Base-by-base conservation (phyloP, 345 rosid species). In the Salix purpurea region DNA sequence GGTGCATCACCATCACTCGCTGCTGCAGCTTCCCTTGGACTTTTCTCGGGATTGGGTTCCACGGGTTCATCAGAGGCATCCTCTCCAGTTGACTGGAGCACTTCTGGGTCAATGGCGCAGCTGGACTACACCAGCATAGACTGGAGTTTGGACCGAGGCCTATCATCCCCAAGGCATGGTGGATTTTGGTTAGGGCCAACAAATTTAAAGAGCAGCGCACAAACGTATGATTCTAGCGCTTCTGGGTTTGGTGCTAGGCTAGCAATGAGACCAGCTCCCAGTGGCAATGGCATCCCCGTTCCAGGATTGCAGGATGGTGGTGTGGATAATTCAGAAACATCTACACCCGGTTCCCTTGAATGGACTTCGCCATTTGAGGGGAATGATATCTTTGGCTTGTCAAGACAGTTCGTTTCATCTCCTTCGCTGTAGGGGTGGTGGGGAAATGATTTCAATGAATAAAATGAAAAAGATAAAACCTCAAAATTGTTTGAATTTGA, bases 341-440 rank as follows among this genome's bases (percentile, higher is more conserved):
- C 88, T 32, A 71, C 88, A 10, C 79, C 87, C 2, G 84, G 84
- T 28, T 83, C 91, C 10, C 88, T 78, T 18, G 98, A 92, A 26
- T 94, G 98, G 98, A 89, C 91, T 6, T 94, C 98, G 4, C 98
- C 98, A 7, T 94, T 94, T 77, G 97, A 88, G 83, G 98, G 91
- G 82, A 86, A 87, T 69, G 98, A 94, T 83, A 88, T 94, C n/a
- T 91, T 94, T 88, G 88, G 91, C 80, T 82, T 94, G 85, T 91
- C 98, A 44, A 92, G 94, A 83, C 91, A 86, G 89, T 92, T 86
- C 85, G 96, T 83, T 76, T 86, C 90, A 42, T 90, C 92, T 87
- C 96, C 97, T 66, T 86, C 93, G 54, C 95, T 88, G 84, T 92
- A 88, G 90, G 76, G 7, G 37, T 34, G 36, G 86, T 76, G 56